Evolutionary conservation across 2,329 filamentous ascomycete genomes (phyloP), one percentile per base, ranked within the genome.

Genomic region (Paecilomyces fulvus): DNA sequence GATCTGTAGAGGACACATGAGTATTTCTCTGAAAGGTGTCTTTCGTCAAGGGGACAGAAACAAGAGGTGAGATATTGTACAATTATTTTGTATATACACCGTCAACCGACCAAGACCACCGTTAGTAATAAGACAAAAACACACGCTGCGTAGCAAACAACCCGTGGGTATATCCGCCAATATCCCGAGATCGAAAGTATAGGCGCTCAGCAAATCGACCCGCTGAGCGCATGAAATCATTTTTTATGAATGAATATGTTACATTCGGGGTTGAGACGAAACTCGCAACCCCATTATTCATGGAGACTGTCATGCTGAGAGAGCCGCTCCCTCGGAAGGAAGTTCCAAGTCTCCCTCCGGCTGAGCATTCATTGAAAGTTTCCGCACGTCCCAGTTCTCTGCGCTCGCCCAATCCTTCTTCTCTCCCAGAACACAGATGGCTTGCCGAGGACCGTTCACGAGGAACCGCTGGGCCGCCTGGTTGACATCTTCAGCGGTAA

Each of bases 401-500:
- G 71, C 68, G 31, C 75, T 70, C 20, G 87, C 83, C 86, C 89
- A 96, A 10, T 86, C 80, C 70, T 89, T 89, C 76, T 86, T 88
- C 77, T 92, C 87, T 37, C 92, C 92, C 3, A 99, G 78, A 60
- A 97, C 87, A 21, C 87, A 77, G 54, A 84, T 83, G 57, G 85
- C 85, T 59, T 84, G 73, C 37, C 79, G 75, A 55, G 80, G 82
- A 20, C 80, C 79, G 50, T 90, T 83, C 28, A 95, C 86, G 12
- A 96, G 78, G 70, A 91, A 95, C 64, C 84, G 83, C 65, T 96
- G 86, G 0, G 94, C 94, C 11, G 86, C 92, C 48, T 86, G 80
- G 59, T 86, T 85, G 9, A 99, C 88, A 64, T 96, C 86, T 61
- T 87, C 83, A 59, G 84, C 85, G 2, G 83, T 89, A 43, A 96